phyloP scores from a whole-genome alignment of 2,329 filamentous ascomycete species.

The Cryphonectria radicalis region DNA sequence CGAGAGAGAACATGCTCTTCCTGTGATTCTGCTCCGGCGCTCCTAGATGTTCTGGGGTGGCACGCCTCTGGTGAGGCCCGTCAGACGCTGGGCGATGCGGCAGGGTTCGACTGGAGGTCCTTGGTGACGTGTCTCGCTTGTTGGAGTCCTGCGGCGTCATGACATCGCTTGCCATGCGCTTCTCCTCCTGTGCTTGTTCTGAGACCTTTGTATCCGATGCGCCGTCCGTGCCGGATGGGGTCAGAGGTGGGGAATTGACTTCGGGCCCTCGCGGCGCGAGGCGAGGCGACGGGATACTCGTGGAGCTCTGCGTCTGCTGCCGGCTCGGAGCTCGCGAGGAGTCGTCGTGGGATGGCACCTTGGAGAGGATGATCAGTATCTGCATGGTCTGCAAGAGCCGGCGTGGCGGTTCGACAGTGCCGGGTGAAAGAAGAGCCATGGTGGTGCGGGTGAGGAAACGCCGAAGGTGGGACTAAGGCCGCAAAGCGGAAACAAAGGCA shows the following conservation, averaged over 20 bases:
- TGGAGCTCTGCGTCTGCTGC: slow-evolving; percentile 67
- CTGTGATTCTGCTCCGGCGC: slow-evolving; percentile 45
- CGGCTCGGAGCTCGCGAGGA: slow-evolving; percentile 62
- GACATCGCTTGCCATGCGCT: slow-evolving; percentile 35
- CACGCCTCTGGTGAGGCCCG: slow-evolving; percentile 30
- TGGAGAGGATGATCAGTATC: slow-evolving; percentile 30
- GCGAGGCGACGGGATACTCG: slow-evolving; percentile 67
- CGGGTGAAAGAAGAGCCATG: slow-evolving; percentile 10
- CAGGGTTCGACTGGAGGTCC: slow-evolving; percentile 45
- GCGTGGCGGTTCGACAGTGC: slow-evolving; percentile 1
- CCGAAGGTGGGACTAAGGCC: slow-evolving; percentile 8
- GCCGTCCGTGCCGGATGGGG: slow-evolving; percentile 74
- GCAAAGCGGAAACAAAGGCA: slow-evolving; percentile 21
- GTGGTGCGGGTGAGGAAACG: background rate
- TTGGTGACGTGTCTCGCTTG: slow-evolving; percentile 55
- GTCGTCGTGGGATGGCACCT: slow-evolving; percentile 65
- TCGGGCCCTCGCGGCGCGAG: slow-evolving; percentile 70
- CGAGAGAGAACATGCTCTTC: slow-evolving; percentile 58
- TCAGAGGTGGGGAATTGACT: slow-evolving; percentile 87
- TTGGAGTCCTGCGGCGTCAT: slow-evolving; percentile 74
- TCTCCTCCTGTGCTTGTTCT: slow-evolving; percentile 30
- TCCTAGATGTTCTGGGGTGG: slow-evolving; percentile 32
- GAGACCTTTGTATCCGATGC: slow-evolving; percentile 39
- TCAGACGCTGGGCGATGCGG: slow-evolving; percentile 48
- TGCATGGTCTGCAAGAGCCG: slow-evolving; percentile 4